Base-by-base conservation (phyloP, 2,329 filamentous ascomycete genomes). In the Colletotrichum lupini region DNA sequence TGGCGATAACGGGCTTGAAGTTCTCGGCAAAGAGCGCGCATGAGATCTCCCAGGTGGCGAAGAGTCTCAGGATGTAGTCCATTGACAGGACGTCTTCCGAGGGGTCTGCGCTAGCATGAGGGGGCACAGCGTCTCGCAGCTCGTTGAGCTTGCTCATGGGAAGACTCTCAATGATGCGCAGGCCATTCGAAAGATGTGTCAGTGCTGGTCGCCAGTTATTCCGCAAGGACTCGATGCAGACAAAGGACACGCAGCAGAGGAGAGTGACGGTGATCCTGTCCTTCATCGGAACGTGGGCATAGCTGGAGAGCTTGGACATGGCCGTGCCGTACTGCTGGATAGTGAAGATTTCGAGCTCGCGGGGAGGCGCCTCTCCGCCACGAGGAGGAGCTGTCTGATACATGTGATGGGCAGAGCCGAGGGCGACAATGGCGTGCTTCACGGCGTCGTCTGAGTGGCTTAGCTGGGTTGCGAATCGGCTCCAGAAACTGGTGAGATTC, bases 271-370 rank as follows among this genome's bases (percentile, higher is more conserved):
- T 77, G 55, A 73, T 66, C 35, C 37, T 66, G 61, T 75, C 66
- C 42, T 78, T 77, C 19, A 83, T 77, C 24, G 71, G 61, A 6
- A 73, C 56, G 8, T 71, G 32, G 22, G 60, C 57, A n/a, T 70
- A 62, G 55, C 30, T 66, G 12, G 66, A 71, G 26, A 73, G 61
- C 52, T 79, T 77, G 60, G 79, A 79, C 64, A 85, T 81, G 24
- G 82, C 81, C 11, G 78, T 76, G 75, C 81, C 82, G 74, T 85
- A 84, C 65, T 84, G 81, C 67, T 82, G 79, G 68, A 84, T 81
- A 53, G 80, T 80, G 74, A 84, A 83, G 6, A 81, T 75, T 60
- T 84, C 82, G 4, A 81, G 76, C 32, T 80, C 76, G 28, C 77
- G 77, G 5, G 76, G 75, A 35, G 75, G 68, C 49, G 76, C 65